These are phyloP conservation scores for Candida ascalaphidarum DNA, from an alignment of 805 yeast species.

Conservation along the genomic window DNA sequence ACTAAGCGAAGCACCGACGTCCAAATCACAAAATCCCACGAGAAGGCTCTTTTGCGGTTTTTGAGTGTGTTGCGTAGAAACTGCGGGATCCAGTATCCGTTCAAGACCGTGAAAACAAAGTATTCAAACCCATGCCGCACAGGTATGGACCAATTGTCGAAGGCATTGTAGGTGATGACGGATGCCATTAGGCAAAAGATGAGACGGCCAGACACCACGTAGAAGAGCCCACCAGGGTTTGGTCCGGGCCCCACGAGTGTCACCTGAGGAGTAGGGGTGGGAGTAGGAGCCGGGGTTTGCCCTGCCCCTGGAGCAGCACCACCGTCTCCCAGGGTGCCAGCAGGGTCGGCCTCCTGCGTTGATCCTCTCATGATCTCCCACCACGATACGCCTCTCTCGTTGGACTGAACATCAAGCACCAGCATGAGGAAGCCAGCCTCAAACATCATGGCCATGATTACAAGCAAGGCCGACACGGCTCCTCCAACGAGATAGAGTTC, in stretches of 20 bases:
- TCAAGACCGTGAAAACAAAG: conserved; percentile 38
- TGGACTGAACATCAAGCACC: conserved; percentile 61
- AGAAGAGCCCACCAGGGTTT: conserved; percentile 11
- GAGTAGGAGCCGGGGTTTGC: conserved; percentile 4
- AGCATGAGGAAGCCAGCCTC: conserved; percentile 67
- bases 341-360: conserved; percentile 31
- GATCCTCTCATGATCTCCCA: conserved; percentile 61
- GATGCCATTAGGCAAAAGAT: too few relatives aligned
- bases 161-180: too few relatives aligned
- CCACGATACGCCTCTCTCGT: conserved; percentile 60
- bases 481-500: conserved; percentile 59
- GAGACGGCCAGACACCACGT: conserved; percentile 38
- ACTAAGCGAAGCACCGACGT: conserved; percentile 51
- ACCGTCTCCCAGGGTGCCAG: too few relatives aligned
- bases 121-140: conserved; percentile 53
- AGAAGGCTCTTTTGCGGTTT: conserved; percentile 55
- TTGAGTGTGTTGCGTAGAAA: conserved; percentile 67
- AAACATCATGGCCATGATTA: conserved; percentile 63
- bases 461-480: conserved; percentile 60
- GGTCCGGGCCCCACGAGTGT: too few relatives aligned
- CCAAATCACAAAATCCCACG: conserved; percentile 71
- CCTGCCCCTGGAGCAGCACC: background rate
- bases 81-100: conserved; percentile 86
- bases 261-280: conserved; percentile 5
- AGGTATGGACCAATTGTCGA: conserved; percentile 56